Conservation (phyloP, 2,329 filamentous ascomycete genomes). For the Arthrobotrys iridis region DNA sequence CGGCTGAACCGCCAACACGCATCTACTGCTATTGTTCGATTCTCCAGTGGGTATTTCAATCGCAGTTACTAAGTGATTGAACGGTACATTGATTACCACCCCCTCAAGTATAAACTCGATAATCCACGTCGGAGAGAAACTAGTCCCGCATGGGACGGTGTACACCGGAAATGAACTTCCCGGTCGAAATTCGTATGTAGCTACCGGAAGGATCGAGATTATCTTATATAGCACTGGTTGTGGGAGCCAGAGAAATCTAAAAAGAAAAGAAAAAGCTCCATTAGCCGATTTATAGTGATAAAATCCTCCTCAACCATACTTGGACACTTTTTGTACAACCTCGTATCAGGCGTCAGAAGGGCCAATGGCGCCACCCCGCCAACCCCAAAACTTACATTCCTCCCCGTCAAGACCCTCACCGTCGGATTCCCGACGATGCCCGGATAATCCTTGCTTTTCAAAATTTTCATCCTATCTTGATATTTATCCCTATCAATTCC, state of each 20-base stretch:
- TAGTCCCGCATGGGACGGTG: conserved; percentile 19
- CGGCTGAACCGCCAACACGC: conserved; percentile 9
- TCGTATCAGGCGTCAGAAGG: neutral
- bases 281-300: no score
- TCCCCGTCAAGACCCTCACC: neutral
- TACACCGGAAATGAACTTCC: neutral
- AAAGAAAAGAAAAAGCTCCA: neutral
- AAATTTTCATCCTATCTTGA: conserved; percentile 14
- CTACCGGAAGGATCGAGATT: conserved; percentile 4
- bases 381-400: neutral
- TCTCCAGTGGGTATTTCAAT: neutral
- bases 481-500: conserved; percentile 31
- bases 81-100: conserved; percentile 6
- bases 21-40: neutral
- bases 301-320: no score
- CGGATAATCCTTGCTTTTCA: conserved; percentile 1
- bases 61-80: neutral
- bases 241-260: conserved; percentile 22
- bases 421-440: conserved; percentile 10
- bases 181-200: neutral
- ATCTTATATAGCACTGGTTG: conserved; percentile 1
- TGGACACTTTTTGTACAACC: no score
- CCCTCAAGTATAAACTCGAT: conserved; percentile 12
- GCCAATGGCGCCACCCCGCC: neutral
- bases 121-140: neutral